Evolutionary conservation across 148 eudicot genomes (phyloP).

Genomic region (Rheum nobile): DNA sequence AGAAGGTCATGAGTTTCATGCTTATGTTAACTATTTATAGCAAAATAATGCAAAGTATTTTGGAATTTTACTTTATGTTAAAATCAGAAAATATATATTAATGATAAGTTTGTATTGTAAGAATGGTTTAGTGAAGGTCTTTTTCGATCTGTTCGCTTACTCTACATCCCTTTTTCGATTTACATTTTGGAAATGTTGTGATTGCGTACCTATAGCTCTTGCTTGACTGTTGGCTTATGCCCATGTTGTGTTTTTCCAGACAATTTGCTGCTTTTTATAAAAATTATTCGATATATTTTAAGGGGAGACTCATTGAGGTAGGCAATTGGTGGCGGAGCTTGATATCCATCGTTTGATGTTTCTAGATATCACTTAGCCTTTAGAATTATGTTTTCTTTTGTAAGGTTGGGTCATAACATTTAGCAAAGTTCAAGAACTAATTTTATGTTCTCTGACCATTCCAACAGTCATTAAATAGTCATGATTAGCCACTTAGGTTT

Average conservation of each 20-base stretch:
- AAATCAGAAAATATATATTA: not conserved
- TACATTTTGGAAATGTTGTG: not conserved
- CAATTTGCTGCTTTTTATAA: not conserved
- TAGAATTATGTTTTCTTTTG: not conserved
- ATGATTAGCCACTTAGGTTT: not conserved
- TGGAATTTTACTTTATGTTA: not conserved
- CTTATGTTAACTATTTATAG: not conserved
- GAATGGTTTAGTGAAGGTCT: not conserved
- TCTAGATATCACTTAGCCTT: not conserved
- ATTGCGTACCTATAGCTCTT: not conserved
- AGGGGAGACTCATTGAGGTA: not conserved
- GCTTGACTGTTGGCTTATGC: not conserved
- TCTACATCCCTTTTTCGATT: not conserved
- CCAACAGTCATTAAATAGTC: too few relatives aligned
- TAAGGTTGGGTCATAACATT: not conserved
- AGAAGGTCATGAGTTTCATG: not conserved
- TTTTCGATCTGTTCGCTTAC: not conserved
- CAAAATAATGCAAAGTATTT: not conserved
- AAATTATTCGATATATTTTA: not conserved
- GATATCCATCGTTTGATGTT: not conserved
- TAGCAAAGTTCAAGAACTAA: not conserved
- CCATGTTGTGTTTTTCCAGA: not conserved
- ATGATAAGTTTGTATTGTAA: not conserved
- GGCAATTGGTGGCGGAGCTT: not conserved
- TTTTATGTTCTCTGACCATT: not conserved